Conservation (phyloP, 495 filamentous ascomycete genomes). For the Lasiosphaeria ovina region DNA sequence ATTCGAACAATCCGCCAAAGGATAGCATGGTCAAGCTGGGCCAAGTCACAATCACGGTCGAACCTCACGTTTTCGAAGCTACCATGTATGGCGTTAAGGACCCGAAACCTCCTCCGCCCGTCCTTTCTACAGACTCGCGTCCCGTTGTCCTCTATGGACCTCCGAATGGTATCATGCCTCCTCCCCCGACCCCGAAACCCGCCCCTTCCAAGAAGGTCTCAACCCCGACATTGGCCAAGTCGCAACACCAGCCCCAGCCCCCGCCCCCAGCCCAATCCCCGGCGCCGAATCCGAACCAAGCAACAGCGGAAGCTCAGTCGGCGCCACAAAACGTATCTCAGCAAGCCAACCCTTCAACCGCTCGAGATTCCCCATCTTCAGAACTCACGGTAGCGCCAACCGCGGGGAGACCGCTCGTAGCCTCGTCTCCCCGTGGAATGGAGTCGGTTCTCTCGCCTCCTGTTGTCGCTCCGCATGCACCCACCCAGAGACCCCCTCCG, state of each 20-base stretch:
- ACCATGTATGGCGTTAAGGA: conserved; percentile 85
- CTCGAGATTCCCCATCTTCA: conserved; percentile 29
- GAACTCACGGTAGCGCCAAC: conserved; percentile 35
- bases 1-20: conserved; percentile 74
- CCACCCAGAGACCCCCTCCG: conserved; percentile 10
- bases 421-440: conserved; percentile 30
- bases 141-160: conserved; percentile 73
- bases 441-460: conserved; percentile 29
- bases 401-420: conserved; percentile 18
- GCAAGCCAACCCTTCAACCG: conserved; percentile 25
- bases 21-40: conserved; percentile 86
- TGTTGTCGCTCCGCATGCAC: conserved; percentile 7
- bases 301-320: conserved; percentile 10
- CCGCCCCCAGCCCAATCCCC: conserved; percentile 15
- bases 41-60: conserved; percentile 74
- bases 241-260: conserved; percentile 12
- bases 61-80: conserved; percentile 87
- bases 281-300: conserved; percentile 11
- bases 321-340: conserved; percentile 23
- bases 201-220: conserved; percentile 19
- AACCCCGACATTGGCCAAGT: conserved; percentile 6
- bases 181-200: conserved; percentile 41
- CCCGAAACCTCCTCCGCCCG: conserved; percentile 42
- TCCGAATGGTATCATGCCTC: conserved; percentile 57
- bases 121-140: conserved; percentile 37